Conservation (phyloP, 192 early-diverging fungal genomes). For the Coemansia sp. region DNA sequence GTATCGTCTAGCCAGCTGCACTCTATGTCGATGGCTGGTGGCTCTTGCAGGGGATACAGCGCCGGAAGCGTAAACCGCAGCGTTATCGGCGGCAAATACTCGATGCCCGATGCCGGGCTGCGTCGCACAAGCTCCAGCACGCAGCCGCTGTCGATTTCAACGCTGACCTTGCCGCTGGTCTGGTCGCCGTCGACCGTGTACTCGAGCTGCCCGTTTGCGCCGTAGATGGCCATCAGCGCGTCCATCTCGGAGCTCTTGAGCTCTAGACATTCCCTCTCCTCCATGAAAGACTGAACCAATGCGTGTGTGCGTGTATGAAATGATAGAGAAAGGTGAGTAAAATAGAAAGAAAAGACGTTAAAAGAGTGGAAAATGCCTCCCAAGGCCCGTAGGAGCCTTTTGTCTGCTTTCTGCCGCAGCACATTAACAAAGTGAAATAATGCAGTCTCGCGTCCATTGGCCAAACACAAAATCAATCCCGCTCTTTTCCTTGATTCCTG, state of each 20-base stretch:
- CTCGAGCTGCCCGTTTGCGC: neutral
- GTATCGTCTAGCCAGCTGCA: constrained; percentile 18
- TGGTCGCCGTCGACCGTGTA: neutral
- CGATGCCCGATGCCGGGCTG: neutral
- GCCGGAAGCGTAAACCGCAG: constrained; percentile 13
- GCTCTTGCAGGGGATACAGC: constrained; percentile 8
- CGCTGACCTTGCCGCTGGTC: neutral
- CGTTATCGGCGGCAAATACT: constrained; percentile 7
- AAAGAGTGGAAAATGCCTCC: no score
- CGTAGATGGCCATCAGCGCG: constrained; percentile 6
- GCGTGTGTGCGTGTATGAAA: neutral
- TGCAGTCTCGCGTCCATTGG: no score
- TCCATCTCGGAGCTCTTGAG: constrained; percentile 2
- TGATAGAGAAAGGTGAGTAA: neutral
- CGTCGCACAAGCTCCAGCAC: neutral
- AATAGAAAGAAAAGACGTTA: no score
- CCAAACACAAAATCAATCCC: no score
- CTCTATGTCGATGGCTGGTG: constrained; percentile 7
- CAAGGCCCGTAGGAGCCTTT: no score
- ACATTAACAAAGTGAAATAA: no score
- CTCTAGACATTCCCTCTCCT: constrained; percentile 3
- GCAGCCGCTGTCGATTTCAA: neutral
- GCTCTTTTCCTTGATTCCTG: no score
- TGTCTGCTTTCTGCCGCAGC: no score
- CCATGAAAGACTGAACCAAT: neutral